These are phyloP conservation scores for Podospora pseudocomata DNA, from an alignment of 495 filamentous ascomycete genomes.

Conservation along the genomic window DNA sequence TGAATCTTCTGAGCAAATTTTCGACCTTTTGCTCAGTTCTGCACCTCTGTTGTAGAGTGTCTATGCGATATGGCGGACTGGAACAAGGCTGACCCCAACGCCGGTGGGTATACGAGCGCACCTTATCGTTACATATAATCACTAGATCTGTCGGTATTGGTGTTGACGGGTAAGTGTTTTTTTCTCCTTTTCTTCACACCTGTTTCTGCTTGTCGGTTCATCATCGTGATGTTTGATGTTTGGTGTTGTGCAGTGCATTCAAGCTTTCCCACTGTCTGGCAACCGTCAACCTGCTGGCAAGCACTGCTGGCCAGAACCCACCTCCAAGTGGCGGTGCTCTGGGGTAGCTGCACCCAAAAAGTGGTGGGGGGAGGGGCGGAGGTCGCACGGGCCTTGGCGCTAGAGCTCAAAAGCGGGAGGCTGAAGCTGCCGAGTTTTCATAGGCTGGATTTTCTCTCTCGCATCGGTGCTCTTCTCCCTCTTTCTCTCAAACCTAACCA, in stretches of 20 bases:
- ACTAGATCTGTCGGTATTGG: too few species aligned
- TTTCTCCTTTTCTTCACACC: too few species aligned
- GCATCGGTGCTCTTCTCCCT: constrained; percentile 18
- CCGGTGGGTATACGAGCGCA: too few species aligned
- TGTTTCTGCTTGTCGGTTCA: not conserved
- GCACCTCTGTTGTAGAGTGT: too few species aligned
- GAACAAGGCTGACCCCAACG: too few species aligned
- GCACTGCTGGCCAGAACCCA: not conserved
- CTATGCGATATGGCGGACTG: too few species aligned
- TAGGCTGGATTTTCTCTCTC: constrained; percentile 13
- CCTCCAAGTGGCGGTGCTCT: constrained; percentile 14
- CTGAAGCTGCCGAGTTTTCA: constrained; percentile 31
- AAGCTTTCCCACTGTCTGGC: not conserved
- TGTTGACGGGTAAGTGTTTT: too few species aligned
- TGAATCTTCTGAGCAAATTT: not conserved
- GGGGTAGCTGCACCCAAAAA: not conserved
- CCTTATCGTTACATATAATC: too few species aligned
- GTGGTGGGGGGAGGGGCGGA: not conserved
- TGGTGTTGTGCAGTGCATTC: not conserved
- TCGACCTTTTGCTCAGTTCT: not conserved
- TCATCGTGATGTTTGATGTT: not conserved
- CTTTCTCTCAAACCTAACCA: constrained; percentile 18
- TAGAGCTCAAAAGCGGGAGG: constrained; percentile 24
- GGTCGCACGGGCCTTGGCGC: constrained; percentile 9
- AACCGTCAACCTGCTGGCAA: not conserved